Evolutionary conservation across 2,329 filamentous ascomycete genomes (phyloP).

Genomic region (Trichoderma afroharzianum): DNA sequence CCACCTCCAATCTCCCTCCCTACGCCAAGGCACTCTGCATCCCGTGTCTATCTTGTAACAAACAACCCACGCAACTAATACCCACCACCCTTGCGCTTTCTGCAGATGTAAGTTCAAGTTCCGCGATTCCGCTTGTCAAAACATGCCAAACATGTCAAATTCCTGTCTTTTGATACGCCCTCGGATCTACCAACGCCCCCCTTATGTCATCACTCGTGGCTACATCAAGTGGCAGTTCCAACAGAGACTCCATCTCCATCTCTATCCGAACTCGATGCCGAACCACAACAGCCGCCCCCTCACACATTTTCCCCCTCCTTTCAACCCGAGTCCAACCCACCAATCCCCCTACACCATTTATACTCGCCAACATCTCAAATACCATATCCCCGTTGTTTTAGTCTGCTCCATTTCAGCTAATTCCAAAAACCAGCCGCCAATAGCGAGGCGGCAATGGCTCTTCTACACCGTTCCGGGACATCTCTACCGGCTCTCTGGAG

Average conservation of each 20-base stretch:
- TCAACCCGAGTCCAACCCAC: background rate
- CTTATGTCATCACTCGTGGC: background rate
- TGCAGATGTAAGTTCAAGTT: background rate
- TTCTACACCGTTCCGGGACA: conserved; percentile 27
- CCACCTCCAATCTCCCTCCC: background rate
- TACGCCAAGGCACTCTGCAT: background rate
- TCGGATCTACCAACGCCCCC: background rate
- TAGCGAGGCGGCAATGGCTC: conserved; percentile 24
- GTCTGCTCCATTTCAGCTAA: background rate
- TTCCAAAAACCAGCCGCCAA: background rate
- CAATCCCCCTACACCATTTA: conserved; percentile 5
- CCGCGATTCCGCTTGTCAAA: background rate
- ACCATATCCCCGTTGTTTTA: background rate
- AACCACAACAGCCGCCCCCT: background rate
- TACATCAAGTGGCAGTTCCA: background rate
- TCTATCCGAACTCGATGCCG: background rate
- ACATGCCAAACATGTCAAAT: background rate
- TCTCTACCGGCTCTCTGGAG: conserved; percentile 25
- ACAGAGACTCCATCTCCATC: background rate
- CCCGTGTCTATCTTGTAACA: background rate
- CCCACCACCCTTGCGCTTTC: background rate
- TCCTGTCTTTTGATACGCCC: background rate
- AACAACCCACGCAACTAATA: background rate
- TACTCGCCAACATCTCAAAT: background rate
- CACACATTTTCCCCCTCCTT: background rate